Conservation (phyloP, 805 yeast genomes). For the Lipomyces lipofer region DNA sequence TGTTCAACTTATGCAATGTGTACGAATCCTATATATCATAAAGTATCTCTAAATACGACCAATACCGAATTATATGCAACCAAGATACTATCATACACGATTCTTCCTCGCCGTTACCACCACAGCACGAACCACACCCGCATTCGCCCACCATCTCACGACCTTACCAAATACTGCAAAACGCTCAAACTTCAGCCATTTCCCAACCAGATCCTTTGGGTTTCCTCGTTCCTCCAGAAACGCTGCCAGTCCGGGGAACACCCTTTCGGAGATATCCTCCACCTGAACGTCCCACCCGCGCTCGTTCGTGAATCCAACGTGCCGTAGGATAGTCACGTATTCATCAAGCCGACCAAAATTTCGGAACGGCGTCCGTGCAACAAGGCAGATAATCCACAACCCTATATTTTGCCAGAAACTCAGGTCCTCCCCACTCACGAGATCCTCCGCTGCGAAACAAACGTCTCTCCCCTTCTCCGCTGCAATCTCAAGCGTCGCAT, state of each 20-base stretch:
- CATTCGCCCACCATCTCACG: conserved; percentile 22
- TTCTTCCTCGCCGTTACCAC: conserved; percentile 8
- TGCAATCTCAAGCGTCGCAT: conserved; percentile 13
- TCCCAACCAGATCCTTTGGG: conserved; percentile 6
- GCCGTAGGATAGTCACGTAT: conserved; percentile 6
- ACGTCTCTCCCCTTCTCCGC: conserved; percentile 4
- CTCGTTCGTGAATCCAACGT: conserved; percentile 13
- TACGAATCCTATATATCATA: too few relatives aligned
- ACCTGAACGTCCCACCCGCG: conserved; percentile 16
- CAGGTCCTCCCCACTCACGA: conserved; percentile 1
- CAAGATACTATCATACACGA: too few relatives aligned
- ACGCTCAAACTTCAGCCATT: conserved; percentile 11
- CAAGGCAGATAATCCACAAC: conserved; percentile 4
- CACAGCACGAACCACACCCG: conserved; percentile 13
- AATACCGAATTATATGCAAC: too few relatives aligned
- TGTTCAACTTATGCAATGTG: too few relatives aligned
- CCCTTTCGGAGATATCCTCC: conserved; percentile 19
- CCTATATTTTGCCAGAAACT: neutral
- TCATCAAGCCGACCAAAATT: conserved; percentile 15
- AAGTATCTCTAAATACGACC: too few relatives aligned
- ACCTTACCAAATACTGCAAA: conserved; percentile 15
- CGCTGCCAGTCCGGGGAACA: conserved; percentile 22
- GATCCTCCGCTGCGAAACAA: conserved; percentile 24
- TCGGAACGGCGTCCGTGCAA: conserved; percentile 14
- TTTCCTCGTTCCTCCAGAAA: conserved; percentile 12